Evolutionary conservation across 2,329 filamentous ascomycete species (phyloP), one percentile per base, ranked within the genome.

Genomic region (Trichoderma brevicompactum): DNA sequence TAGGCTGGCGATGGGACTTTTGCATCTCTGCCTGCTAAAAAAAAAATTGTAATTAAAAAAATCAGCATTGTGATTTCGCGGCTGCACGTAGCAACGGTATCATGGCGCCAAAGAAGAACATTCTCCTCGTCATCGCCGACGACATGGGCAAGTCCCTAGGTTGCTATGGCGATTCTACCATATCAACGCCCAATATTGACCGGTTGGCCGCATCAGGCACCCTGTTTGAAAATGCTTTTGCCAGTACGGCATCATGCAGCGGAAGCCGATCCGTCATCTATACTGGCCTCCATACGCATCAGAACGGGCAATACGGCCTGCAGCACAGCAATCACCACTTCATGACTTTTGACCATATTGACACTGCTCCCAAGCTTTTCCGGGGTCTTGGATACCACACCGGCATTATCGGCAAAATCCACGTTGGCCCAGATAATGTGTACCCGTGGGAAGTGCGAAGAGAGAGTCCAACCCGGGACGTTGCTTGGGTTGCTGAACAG

Each of bases 141-240:
- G 58, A 61, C 10, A 53, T 62, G 58, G 48, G 58, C 58, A 52
- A 62, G 38, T 62, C 58, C 15, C 58, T 62, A 15, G 58, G 58
- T 38, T 62, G 46, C 34, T 62, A 62, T 8, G 44, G 48, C 2
- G 58, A 53, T 23, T 15, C 48, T 12, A 62, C 58, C 3, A 62
- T 53, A 53, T 62, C 58, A 23, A 62, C 58, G 23, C 46, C 46
- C n/a, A 62, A 36, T 12, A 62, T 52, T n/a, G 58, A 61, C 5
- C 46, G 17, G 12, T 13, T 61, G 3, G 46, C 58, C 19, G 36
- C 58, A 34, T 19, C 50, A 19, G 58, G 58, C 44, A 50, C 58
- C 1, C 9, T 61, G 0, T 61, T 61, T 17, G 58, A 61, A 13
- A 49, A 61, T 28, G 58, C 58, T 1, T 61, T 61, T 40, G 58